A percentile compares a stretch with the other conserved stretches of the same genome.
These are phyloP conservation scores for Suhomyces tanzawaensis DNA, from an alignment of 805 yeast genomes.

Conservation along the genomic window DNA sequence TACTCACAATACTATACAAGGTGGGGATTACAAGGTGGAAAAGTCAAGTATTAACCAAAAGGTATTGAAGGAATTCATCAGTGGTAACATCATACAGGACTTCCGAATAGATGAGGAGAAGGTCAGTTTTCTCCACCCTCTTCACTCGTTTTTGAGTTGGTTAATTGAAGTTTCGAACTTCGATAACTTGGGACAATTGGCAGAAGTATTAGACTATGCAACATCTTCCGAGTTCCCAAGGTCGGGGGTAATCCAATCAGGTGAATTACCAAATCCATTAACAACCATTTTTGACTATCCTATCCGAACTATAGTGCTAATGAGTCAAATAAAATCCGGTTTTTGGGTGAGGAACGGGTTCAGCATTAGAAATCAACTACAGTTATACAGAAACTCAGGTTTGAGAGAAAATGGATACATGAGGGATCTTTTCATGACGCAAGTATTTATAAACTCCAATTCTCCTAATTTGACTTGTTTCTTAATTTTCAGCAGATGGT, in stretches of 20 bases:
- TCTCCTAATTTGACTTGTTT: conserved; percentile 56
- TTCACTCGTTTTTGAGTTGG: conserved; percentile 73
- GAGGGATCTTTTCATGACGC: conserved; percentile 74
- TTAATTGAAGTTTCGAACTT: conserved; percentile 53
- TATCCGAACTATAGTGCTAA: conserved; percentile 66
- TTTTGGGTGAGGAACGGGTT: conserved; percentile 94
- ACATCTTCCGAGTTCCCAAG: conserved; percentile 3
- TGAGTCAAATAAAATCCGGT: conserved; percentile 84
- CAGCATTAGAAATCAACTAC: conserved; percentile 73
- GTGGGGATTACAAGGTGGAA: background rate
- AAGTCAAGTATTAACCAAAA: background rate
- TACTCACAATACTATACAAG: background rate
- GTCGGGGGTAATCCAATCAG: background rate
- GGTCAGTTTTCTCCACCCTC: conserved; percentile 75
- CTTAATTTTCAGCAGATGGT: conserved; percentile 70
- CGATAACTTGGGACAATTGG: conserved; percentile 20
- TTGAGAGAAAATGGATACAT: conserved; percentile 79
- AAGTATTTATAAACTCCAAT: conserved; percentile 51
- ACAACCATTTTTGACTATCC: conserved; percentile 64
- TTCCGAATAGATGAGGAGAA: conserved; percentile 35
- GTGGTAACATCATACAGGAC: conserved; percentile 21
- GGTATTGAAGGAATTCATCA: conserved; percentile 21
- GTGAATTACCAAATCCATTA: conserved; percentile 16
- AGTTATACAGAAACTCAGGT: conserved; percentile 73
- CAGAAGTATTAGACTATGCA: conserved; percentile 17